Evolutionary conservation across 306 rosid species (phyloP).

Genomic region (Herpetospermum pedunculosum): DNA sequence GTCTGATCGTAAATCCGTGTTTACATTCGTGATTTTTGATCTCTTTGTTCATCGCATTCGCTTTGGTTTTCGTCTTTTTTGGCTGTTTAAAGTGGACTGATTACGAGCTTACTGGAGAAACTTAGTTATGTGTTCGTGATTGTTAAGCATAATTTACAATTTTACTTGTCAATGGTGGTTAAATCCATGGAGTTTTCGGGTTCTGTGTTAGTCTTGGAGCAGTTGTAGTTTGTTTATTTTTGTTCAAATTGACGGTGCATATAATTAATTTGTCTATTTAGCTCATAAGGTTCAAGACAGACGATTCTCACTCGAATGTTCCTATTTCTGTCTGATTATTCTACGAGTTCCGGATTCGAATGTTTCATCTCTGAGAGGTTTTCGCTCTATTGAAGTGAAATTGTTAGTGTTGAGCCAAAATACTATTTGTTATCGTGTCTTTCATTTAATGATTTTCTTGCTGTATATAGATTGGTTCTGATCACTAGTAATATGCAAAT

Average conservation of each 20-base stretch:
- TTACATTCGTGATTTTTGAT: slow-evolving; percentile 9
- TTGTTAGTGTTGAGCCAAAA: background rate
- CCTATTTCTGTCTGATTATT: background rate
- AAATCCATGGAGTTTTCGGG: background rate
- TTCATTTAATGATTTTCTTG: background rate
- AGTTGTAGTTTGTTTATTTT: background rate
- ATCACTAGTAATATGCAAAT: background rate
- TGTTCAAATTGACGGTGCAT: background rate
- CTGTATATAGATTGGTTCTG: background rate
- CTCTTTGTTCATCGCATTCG: slow-evolving; percentile 14
- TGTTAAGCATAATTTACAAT: background rate
- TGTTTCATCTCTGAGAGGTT: background rate
- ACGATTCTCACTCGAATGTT: background rate
- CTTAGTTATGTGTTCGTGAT: background rate
- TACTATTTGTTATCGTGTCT: background rate
- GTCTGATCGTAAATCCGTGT: slow-evolving; percentile 2
- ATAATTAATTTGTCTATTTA: background rate
- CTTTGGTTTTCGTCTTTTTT: slow-evolving; percentile 7
- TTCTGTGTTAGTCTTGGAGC: background rate
- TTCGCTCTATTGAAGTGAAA: slow-evolving; percentile 1
- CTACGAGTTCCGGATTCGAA: background rate
- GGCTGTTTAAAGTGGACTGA: background rate
- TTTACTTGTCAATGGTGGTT: slow-evolving; percentile 6
- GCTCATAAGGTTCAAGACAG: background rate
- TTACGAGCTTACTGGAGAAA: slow-evolving; percentile 5